phyloP scores from a whole-genome alignment of 768 basidiomycete genomes.

The Termitomyces sp. region DNA sequence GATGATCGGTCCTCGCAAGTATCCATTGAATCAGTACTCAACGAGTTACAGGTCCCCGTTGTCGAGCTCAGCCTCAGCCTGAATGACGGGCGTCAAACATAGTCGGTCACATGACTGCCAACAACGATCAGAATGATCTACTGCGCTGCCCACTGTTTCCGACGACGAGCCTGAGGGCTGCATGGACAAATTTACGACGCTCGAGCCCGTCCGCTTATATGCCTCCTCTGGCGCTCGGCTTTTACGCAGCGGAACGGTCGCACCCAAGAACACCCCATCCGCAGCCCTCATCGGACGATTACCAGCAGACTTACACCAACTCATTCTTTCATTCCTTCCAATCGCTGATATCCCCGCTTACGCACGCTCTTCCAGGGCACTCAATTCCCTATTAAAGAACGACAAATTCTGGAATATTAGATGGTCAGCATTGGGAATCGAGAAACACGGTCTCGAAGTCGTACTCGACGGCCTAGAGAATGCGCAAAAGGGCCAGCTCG shows the following conservation, averaged over 20 bases:
- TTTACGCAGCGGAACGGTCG: conserved; percentile 12
- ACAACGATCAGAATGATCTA: conserved; percentile 2
- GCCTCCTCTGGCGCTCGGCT: conserved; percentile 26
- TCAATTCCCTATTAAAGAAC: conserved; percentile 57
- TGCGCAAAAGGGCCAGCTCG: conserved; percentile 84
- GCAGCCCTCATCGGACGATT: conserved; percentile 64
- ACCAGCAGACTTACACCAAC: conserved; percentile 70
- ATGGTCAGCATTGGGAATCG: conserved; percentile 54
- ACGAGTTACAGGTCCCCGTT: too few relatives aligned
- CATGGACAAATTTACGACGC: conserved; percentile 86
- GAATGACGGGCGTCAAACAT: not conserved
- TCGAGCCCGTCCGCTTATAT: conserved; percentile 69
- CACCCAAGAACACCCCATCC: conserved; percentile 13
- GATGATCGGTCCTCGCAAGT: too few relatives aligned
- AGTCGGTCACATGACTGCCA: conserved; percentile 6
- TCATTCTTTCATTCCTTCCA: conserved; percentile 69
- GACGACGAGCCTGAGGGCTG: conserved; percentile 4
- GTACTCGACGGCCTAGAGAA: conserved; percentile 50
- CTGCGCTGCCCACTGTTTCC: not conserved
- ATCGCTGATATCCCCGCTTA: conserved; percentile 80
- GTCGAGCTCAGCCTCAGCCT: too few relatives aligned
- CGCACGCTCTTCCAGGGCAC: conserved; percentile 58
- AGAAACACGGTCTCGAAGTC: conserved; percentile 30
- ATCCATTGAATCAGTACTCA: too few relatives aligned
- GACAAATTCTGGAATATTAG: conserved; percentile 76